Percentiles rank a stretch among this genome's conserved stretches.
phyloP scores from a whole-genome alignment of 306 rosid species.

The Pyrus communis region DNA sequence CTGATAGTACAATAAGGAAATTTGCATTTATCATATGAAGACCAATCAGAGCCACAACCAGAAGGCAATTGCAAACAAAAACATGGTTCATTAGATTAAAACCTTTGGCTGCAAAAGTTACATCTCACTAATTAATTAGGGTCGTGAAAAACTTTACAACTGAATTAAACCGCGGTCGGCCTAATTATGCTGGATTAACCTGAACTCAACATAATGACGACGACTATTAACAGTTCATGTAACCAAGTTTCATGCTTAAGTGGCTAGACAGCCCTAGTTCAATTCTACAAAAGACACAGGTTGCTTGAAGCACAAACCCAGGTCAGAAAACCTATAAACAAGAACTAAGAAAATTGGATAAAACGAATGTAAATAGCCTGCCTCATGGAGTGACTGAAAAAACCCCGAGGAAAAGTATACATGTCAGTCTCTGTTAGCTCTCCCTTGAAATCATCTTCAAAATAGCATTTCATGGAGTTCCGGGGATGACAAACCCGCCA shows the following conservation, averaged over 20 bases:
- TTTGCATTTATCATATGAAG: background rate
- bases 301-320: constrained; percentile 23
- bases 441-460: constrained; percentile 31
- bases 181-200: constrained; percentile 1
- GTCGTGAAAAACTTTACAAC: constrained; percentile 15
- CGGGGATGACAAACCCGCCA: constrained; percentile 63
- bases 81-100: background rate
- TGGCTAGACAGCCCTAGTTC: constrained; percentile 12
- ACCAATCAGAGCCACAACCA: background rate
- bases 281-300: constrained; percentile 9
- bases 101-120: constrained; percentile 10
- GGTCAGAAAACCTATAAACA: constrained; percentile 36
- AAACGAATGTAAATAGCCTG: constrained; percentile 28
- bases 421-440: constrained; percentile 27
- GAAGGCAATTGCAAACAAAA: background rate
- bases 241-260: background rate
- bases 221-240: constrained; percentile 5
- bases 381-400: constrained; percentile 19
- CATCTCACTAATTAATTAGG: constrained; percentile 6
- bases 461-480: constrained; percentile 59
- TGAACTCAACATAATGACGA: background rate
- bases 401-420: constrained; percentile 20
- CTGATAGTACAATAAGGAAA: background rate
- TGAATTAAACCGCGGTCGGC: background rate
- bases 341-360: constrained; percentile 20